These are phyloP conservation scores for Fremontodendron californicum DNA, from an alignment of 345 rosid species.

Conservation along the genomic window DNA sequence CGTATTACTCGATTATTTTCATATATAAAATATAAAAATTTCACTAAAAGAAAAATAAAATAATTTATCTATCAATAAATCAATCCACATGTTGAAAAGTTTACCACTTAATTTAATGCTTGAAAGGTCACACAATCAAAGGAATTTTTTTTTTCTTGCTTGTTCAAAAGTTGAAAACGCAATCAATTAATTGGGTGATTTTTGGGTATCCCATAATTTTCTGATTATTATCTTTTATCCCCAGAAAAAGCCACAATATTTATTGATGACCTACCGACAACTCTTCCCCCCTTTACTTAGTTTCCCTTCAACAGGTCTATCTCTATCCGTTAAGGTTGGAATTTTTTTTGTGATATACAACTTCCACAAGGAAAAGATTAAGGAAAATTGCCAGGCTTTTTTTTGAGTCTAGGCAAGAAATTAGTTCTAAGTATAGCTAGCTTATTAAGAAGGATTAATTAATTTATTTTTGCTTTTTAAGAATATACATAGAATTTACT, in stretches of 20 bases:
- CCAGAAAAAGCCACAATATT: no score
- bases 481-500: not conserved
- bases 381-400: not conserved
- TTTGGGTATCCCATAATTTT: not conserved
- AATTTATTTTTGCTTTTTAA: not conserved
- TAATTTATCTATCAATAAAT: no score
- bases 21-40: no score
- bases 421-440: not conserved
- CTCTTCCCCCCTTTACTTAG: not conserved
- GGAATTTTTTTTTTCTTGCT: not conserved
- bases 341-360: not conserved
- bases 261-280: conserved; percentile 1
- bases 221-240: no score
- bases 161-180: not conserved
- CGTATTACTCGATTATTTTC: no score
- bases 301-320: not conserved
- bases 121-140: not conserved
- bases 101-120: not conserved
- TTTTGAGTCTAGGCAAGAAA: not conserved
- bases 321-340: no score
- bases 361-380: not conserved
- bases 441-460: not conserved
- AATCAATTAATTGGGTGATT: not conserved
- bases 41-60: no score
- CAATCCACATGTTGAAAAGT: not conserved